These are phyloP conservation scores for Hyphochytrium catenoides DNA, from an alignment of 352 stramenopile genomes.

Conservation along the genomic window DNA sequence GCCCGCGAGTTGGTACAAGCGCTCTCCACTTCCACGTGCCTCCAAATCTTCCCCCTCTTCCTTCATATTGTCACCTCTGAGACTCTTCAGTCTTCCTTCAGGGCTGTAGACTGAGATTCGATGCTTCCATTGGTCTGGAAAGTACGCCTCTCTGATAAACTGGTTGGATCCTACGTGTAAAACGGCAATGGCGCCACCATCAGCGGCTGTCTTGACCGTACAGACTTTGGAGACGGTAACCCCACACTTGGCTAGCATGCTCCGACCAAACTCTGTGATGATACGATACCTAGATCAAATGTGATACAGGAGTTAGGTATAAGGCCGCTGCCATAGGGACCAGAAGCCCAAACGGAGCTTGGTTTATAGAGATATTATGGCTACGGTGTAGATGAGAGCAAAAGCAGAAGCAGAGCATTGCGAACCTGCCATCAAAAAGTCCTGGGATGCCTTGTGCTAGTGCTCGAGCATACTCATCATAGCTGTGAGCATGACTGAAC, in stretches of 20 bases:
- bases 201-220: conserved; percentile 51
- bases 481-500: conserved; percentile 30
- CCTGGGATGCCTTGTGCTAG: conserved; percentile 38
- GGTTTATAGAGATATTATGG: too few species aligned
- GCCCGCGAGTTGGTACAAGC: conserved; percentile 58
- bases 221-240: conserved; percentile 64
- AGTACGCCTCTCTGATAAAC: conserved; percentile 62
- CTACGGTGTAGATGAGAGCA: too few species aligned
- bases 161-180: conserved; percentile 68
- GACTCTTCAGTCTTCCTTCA: conserved; percentile 24
- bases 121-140: conserved; percentile 53
- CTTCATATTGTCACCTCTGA: too few species aligned
- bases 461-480: conserved; percentile 39
- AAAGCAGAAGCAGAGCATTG: too few species aligned
- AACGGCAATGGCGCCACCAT: conserved; percentile 40
- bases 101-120: conserved; percentile 34
- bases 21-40: not conserved
- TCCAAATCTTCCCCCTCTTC: too few species aligned
- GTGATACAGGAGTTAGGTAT: too few species aligned
- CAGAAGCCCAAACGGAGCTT: too few species aligned
- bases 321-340: too few species aligned
- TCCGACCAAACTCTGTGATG: conserved; percentile 73
- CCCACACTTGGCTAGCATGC: conserved; percentile 57
- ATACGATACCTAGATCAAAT: too few species aligned
- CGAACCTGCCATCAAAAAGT: conserved; percentile 42